Evolutionary conservation across 192 early-diverging fungal species (phyloP).

Genomic region (Nowakowskiella sp.): DNA sequence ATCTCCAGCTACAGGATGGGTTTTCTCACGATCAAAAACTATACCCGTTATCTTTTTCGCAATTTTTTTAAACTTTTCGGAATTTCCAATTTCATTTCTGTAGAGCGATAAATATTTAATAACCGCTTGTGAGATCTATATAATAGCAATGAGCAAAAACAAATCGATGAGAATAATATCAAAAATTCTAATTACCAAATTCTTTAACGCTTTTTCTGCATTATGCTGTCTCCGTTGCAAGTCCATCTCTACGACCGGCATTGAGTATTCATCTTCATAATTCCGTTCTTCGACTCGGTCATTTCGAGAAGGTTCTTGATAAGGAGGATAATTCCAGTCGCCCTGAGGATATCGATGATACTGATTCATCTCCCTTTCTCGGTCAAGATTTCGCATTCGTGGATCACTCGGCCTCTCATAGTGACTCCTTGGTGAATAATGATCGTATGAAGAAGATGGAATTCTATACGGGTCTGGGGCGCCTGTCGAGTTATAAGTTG

Average conservation of each 20-base stretch:
- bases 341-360: no score
- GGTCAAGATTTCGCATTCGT: no score
- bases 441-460: no score
- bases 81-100: conserved; percentile 18
- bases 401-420: no score
- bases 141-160: background rate
- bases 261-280: conserved; percentile 4
- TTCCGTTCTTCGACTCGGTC: background rate
- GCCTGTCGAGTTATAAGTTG: no score
- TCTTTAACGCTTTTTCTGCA: conserved; percentile 5
- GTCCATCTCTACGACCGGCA: background rate
- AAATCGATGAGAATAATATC: conserved; percentile 1
- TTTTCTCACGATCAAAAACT: no score
- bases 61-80: conserved; percentile 39
- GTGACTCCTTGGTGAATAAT: no score
- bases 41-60: conserved; percentile 36
- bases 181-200: conserved; percentile 1
- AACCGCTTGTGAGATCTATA: conserved; percentile 31
- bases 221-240: background rate
- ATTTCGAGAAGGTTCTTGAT: conserved; percentile 2
- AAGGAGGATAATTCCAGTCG: no score
- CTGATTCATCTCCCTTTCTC: no score
- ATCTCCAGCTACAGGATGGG: no score
- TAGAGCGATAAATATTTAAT: conserved; percentile 32
- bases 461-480: no score